A percentile compares a stretch with the other conserved stretches of the same genome.
Conservation (phyloP, 805 yeast species). For the Kazachstania psychrophila region DNA sequence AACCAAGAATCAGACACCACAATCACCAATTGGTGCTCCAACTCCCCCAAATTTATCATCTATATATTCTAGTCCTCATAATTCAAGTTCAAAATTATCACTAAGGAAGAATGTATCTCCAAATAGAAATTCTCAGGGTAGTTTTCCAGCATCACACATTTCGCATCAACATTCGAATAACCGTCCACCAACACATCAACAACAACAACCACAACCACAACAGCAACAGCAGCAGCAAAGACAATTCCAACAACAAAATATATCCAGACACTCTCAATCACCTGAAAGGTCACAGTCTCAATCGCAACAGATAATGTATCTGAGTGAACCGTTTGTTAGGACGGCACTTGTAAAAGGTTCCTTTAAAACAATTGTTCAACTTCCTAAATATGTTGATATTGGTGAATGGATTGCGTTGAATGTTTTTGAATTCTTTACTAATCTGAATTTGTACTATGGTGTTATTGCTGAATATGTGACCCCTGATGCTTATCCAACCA, state of each 20-base stretch:
- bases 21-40: conserved; percentile 7
- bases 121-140: conserved; percentile 20
- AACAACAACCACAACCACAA: conserved; percentile 4
- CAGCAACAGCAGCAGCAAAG: conserved; percentile 4
- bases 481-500: conserved; percentile 79
- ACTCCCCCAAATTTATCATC: conserved; percentile 17
- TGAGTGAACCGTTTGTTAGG: conserved; percentile 87
- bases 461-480: conserved; percentile 87
- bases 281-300: conserved; percentile 7
- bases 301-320: conserved; percentile 40
- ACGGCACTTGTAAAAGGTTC: conserved; percentile 95
- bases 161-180: conserved; percentile 1
- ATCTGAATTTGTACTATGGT: conserved; percentile 79
- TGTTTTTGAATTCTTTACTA: conserved; percentile 79
- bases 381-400: conserved; percentile 88
- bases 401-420: conserved; percentile 96
- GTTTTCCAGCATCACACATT: conserved; percentile 9
- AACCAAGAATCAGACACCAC: conserved; percentile 28
- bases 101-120: conserved; percentile 33
- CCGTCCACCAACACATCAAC: conserved; percentile 4
- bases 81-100: conserved; percentile 40
- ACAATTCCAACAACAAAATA: conserved; percentile 2
- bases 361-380: conserved; percentile 87
- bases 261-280: background rate
- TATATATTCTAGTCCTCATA: conserved; percentile 31